Evolutionary conservation across 2,329 filamentous ascomycete genomes (phyloP).

Genomic region (Hymenoscyphus linearis): DNA sequence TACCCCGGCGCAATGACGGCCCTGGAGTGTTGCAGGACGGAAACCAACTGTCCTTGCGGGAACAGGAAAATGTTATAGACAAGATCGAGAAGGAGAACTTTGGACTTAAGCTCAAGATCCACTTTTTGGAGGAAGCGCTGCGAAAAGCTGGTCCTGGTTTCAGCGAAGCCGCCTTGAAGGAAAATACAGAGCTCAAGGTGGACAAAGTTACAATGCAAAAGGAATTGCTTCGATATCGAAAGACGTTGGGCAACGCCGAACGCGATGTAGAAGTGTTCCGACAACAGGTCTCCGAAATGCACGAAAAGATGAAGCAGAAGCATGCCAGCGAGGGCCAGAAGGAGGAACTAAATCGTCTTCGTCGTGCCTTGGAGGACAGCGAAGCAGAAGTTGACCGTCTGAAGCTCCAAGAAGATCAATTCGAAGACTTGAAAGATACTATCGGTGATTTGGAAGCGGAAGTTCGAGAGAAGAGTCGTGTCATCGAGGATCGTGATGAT

Average conservation of each 20-base stretch:
- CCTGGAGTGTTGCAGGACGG: conserved; percentile 74
- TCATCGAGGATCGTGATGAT: conserved; percentile 69
- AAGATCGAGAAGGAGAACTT: conserved; percentile 99
- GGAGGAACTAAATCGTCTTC: conserved; percentile 53
- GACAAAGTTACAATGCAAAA: conserved; percentile 84
- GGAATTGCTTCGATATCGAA: conserved; percentile 81
- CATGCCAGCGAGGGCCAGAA: conserved; percentile 67
- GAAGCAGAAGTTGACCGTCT: conserved; percentile 46
- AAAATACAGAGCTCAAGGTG: conserved; percentile 95
- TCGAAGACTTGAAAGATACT: conserved; percentile 66
- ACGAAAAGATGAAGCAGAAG: conserved; percentile 73
- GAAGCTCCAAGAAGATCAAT: conserved; percentile 51
- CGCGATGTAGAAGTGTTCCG: conserved; percentile 80
- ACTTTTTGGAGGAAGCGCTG: conserved; percentile 89
- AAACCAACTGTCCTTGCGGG: conserved; percentile 84
- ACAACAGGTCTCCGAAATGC: conserved; percentile 74
- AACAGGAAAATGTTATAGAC: conserved; percentile 94
- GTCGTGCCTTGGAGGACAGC: conserved; percentile 50
- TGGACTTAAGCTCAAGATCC: conserved; percentile 91
- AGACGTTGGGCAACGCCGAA: conserved; percentile 76
- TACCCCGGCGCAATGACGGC: conserved; percentile 57
- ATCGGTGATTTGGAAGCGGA: conserved; percentile 72
- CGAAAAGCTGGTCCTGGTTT: conserved; percentile 84
- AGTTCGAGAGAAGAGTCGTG: conserved; percentile 67
- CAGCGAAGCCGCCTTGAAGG: conserved; percentile 81